Conservation (phyloP, 164 flowering plant genomes). For the Piper betle region DNA sequence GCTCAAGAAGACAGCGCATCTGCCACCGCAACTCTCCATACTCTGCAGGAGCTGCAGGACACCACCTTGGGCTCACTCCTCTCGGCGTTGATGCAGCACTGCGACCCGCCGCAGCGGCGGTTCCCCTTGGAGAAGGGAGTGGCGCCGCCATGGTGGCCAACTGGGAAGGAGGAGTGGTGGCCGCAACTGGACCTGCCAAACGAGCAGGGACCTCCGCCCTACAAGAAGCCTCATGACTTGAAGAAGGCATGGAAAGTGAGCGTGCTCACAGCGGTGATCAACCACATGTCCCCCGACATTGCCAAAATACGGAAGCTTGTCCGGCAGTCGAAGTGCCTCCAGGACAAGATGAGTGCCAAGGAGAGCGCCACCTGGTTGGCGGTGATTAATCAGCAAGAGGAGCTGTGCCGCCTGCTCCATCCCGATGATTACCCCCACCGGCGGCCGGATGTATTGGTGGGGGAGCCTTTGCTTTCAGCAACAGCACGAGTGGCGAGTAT, state of each 20-base stretch:
- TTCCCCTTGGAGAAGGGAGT: slow-evolving; percentile 62
- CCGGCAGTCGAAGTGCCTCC: slow-evolving; percentile 62
- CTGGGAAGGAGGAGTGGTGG: slow-evolving; percentile 67
- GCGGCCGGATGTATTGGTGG: slow-evolving; percentile 1
- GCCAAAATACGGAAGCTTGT: slow-evolving; percentile 58
- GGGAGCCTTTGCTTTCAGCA: slow-evolving; percentile 16
- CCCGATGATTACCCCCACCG: slow-evolving; percentile 37
- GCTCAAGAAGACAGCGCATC: no score
- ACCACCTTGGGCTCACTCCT: slow-evolving; percentile 62
- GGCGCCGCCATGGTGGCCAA: slow-evolving; percentile 77
- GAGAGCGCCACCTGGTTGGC: slow-evolving; percentile 62
- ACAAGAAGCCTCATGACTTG: slow-evolving; percentile 71
- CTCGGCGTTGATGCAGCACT: slow-evolving; percentile 70
- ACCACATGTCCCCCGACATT: slow-evolving; percentile 59
- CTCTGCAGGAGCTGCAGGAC: slow-evolving; percentile 63
- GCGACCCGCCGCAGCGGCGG: slow-evolving; percentile 69
- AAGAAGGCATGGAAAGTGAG: slow-evolving; percentile 65
- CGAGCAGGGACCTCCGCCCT: slow-evolving; percentile 56
- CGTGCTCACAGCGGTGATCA: slow-evolving; percentile 58
- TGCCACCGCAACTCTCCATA: slow-evolving; percentile 65
- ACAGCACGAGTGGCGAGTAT: slow-evolving; percentile 18
- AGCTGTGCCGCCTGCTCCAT: slow-evolving; percentile 26
- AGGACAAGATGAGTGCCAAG: slow-evolving; percentile 66
- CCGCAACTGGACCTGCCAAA: slow-evolving; percentile 35
- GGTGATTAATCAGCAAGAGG: slow-evolving; percentile 48